Evolutionary conservation across 1,284 basidiomycete genomes (phyloP).

Genomic region (Ganoderma resinaceum): DNA sequence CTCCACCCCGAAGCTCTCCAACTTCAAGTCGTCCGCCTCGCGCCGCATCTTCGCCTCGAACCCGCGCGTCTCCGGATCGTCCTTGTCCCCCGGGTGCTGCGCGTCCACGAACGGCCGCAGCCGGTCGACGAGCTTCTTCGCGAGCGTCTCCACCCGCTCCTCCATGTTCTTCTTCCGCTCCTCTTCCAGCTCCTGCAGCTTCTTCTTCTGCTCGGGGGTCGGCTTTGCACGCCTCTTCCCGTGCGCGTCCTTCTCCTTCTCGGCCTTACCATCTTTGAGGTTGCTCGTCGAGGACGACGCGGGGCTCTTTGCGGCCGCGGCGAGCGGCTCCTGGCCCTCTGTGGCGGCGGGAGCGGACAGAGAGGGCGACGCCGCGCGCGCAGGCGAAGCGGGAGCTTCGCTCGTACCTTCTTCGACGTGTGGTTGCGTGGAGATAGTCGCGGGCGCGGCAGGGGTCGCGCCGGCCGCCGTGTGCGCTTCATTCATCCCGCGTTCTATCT

Average conservation of each 20-base stretch:
- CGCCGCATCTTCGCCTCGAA: constrained; percentile 83
- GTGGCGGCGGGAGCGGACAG: constrained; percentile 24
- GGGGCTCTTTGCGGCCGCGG: constrained; percentile 18
- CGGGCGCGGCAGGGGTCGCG: constrained; percentile 31
- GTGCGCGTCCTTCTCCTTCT: constrained; percentile 33
- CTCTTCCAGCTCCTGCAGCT: constrained; percentile 81
- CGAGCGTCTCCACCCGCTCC: constrained; percentile 75
- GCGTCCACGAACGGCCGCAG: constrained; percentile 91
- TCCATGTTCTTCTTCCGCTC: constrained; percentile 84
- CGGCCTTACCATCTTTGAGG: constrained; percentile 29
- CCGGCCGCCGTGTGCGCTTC: constrained; percentile 37
- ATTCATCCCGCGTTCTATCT: constrained; percentile 80
- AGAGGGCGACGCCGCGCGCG: constrained; percentile 23
- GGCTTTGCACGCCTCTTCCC: constrained; percentile 67
- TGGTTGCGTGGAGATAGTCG: constrained; percentile 26
- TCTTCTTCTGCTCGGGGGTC: constrained; percentile 85
- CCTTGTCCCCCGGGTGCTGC: constrained; percentile 84
- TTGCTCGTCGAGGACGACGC: constrained; percentile 32
- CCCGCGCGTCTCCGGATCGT: constrained; percentile 83
- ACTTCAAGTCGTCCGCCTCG: constrained; percentile 96
- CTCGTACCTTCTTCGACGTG: constrained; percentile 13
- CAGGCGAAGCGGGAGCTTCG: constrained; percentile 21
- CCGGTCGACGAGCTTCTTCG: constrained; percentile 82
- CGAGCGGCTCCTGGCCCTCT: constrained; percentile 17
- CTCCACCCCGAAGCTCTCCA: constrained; percentile 99